These are phyloP conservation scores for Lathyrus tuberosus DNA, from an alignment of 306 rosid species.

Conservation along the genomic window DNA sequence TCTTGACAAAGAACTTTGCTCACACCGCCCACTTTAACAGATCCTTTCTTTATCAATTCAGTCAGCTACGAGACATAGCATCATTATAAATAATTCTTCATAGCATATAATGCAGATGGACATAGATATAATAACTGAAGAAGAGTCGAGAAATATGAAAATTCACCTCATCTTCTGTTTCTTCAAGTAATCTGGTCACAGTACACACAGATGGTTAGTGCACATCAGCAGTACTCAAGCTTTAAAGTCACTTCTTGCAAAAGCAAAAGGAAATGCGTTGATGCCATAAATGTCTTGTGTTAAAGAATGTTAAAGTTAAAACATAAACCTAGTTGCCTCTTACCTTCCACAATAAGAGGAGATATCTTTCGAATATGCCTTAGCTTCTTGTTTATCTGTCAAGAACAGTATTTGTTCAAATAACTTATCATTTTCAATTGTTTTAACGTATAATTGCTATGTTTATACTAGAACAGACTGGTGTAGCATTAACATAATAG, in stretches of 20 bases:
- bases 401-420: constrained; percentile 30
- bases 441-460: neutral
- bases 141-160: constrained; percentile 38
- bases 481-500: neutral
- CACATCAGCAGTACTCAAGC: constrained; percentile 33
- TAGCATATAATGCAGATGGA: constrained; percentile 19
- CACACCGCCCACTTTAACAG: constrained; percentile 74
- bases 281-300: constrained; percentile 1
- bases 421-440: constrained; percentile 8
- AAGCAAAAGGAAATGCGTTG: constrained; percentile 34
- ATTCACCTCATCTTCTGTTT: constrained; percentile 86
- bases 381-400: constrained; percentile 89
- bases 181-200: constrained; percentile 80
- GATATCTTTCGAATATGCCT: constrained; percentile 78
- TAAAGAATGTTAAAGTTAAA: constrained; percentile 25
- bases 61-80: constrained; percentile 61
- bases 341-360: constrained; percentile 93
- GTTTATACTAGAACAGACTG: constrained; percentile 23
- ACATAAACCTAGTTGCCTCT: constrained; percentile 27
- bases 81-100: constrained; percentile 13
- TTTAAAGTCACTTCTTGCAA: constrained; percentile 31
- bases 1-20: constrained; percentile 87
- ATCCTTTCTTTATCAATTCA: constrained; percentile 80
- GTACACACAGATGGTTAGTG: constrained; percentile 49
- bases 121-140: constrained; percentile 33